Conservation (phyloP, 257 asterid genomes). For the Nicotiana tabacum region DNA sequence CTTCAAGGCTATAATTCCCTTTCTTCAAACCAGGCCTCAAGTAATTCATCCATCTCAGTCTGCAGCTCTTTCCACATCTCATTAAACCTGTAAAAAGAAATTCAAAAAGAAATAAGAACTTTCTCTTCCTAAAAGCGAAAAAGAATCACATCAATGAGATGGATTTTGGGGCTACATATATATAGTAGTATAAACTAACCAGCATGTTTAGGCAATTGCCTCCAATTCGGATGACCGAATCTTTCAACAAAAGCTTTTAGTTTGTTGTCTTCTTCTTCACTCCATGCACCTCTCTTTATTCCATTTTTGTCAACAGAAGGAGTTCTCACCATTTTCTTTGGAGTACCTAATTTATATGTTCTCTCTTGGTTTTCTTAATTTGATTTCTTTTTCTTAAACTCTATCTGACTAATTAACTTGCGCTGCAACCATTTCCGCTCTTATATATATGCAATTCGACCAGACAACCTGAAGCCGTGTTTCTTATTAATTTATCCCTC, state of each 20-base stretch:
- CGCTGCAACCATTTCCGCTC: background rate
- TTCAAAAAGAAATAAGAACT: background rate
- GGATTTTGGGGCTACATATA: background rate
- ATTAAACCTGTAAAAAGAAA: conserved; percentile 32
- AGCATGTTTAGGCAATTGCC: conserved; percentile 24
- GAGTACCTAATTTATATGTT: too few relatives aligned
- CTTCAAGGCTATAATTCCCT: conserved; percentile 36
- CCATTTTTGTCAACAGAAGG: conserved; percentile 33
- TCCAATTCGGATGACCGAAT: conserved; percentile 43
- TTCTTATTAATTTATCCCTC: background rate
- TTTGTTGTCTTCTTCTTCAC: conserved; percentile 33
- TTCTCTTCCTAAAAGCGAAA: background rate
- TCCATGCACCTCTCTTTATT: conserved; percentile 14
- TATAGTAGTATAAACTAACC: conserved; percentile 9
- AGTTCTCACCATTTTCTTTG: conserved; percentile 34
- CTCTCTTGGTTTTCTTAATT: background rate
- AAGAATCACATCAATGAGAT: too few relatives aligned
- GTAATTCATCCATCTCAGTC: conserved; percentile 57
- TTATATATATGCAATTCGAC: background rate
- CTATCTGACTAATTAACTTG: background rate
- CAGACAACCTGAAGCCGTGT: background rate
- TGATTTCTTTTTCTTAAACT: background rate
- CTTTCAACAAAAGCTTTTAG: conserved; percentile 28
- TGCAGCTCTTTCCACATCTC: conserved; percentile 63
- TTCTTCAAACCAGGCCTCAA: conserved; percentile 40